A percentile compares a stretch with the other conserved stretches of the same genome.
phyloP scores from a whole-genome alignment of 257 asterid genomes.

The Avicennia marina region DNA sequence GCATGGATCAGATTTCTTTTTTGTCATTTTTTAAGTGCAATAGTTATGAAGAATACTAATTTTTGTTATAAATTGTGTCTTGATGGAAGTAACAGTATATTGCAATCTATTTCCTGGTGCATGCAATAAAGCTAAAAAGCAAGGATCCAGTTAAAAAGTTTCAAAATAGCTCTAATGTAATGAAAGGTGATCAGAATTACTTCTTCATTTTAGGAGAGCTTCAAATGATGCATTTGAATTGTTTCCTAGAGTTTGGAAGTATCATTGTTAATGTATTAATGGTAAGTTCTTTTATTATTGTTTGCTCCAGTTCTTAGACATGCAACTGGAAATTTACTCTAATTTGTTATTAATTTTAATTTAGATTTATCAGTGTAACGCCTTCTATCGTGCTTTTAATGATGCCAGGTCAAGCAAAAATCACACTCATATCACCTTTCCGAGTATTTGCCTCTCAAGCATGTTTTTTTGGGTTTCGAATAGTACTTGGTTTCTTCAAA shows the following conservation, averaged over 20 bases:
- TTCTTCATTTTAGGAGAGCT: constrained; percentile 47
- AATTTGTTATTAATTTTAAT: too few relatives aligned
- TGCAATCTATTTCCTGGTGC: too few relatives aligned
- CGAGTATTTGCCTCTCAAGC: constrained; percentile 48
- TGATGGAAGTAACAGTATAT: too few relatives aligned
- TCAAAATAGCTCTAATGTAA: too few relatives aligned
- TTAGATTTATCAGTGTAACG: too few relatives aligned
- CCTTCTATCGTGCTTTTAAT: neutral
- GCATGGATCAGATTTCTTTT: too few relatives aligned
- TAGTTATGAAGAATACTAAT: too few relatives aligned
- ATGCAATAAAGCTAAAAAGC: too few relatives aligned
- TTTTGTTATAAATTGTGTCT: too few relatives aligned
- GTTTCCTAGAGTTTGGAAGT: constrained; percentile 53
- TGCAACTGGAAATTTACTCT: neutral
- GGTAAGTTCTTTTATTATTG: constrained; percentile 33
- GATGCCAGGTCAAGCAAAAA: constrained; percentile 46
- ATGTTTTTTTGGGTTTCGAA: constrained; percentile 36
- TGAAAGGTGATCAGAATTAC: constrained; percentile 1
- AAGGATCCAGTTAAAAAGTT: too few relatives aligned
- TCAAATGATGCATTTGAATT: constrained; percentile 52
- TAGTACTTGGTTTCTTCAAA: constrained; percentile 41
- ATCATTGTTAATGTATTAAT: constrained; percentile 34
- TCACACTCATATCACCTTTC: constrained; percentile 42
- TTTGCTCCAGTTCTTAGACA: neutral
- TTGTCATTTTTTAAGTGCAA: too few relatives aligned